phyloP scores from a whole-genome alignment of 495 filamentous ascomycete genomes.

The Aspergillus hancockii region DNA sequence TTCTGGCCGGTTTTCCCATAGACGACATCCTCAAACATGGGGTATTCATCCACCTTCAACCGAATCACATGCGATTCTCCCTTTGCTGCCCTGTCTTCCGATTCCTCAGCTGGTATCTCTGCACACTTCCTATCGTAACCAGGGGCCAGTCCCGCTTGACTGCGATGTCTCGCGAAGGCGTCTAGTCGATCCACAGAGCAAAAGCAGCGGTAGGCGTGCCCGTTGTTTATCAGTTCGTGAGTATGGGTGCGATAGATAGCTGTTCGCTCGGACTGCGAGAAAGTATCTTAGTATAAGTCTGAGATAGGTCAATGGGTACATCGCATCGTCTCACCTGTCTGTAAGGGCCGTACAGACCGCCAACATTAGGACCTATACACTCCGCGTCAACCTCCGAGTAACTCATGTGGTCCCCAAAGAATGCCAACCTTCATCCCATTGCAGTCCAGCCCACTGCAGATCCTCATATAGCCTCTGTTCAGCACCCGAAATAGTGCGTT shows the following conservation, averaged over 20 bases:
- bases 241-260: conserved; percentile 72
- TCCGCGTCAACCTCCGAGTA: not conserved
- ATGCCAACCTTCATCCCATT: conserved; percentile 84
- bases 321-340: conserved; percentile 61
- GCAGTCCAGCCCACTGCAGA: conserved; percentile 82
- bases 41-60: conserved; percentile 62
- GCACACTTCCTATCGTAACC: conserved; percentile 80
- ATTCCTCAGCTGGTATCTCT: conserved; percentile 63
- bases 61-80: conserved; percentile 79
- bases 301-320: not conserved
- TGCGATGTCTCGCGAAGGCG: conserved; percentile 58
- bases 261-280: conserved; percentile 72
- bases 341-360: conserved; percentile 82
- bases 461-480: conserved; percentile 76
- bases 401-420: not conserved
- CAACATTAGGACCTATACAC: conserved; percentile 68
- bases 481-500: conserved; percentile 75
- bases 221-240: conserved; percentile 64
- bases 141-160: conserved; percentile 58
- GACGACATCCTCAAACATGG: conserved; percentile 71
- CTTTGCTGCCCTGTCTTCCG: conserved; percentile 62
- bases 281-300: conserved; percentile 9
- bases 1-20: conserved; percentile 63
- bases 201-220: conserved; percentile 90
- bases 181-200: conserved; percentile 74